Base-by-base conservation (phyloP, 805 yeast genomes). In the Hanseniaspora singularis region DNA sequence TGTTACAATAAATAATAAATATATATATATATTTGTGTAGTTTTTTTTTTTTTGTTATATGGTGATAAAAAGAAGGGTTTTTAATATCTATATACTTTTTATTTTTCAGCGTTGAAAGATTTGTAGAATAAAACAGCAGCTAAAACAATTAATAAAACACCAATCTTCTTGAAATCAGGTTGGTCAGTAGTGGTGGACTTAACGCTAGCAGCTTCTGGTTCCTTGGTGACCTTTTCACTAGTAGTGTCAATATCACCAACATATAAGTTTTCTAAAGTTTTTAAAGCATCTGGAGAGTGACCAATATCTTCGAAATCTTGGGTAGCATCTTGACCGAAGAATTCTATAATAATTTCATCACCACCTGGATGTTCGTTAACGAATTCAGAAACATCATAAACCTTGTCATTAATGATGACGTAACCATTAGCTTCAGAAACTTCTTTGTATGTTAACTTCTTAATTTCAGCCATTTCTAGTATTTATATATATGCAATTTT, bases 281-380 rank as follows among this genome's bases (percentile, higher is more conserved):
- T 92, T 55, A 79, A 77, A 33, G 99, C 97, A 55, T 88, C 96
- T 52, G 88, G 96, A 30, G 97, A 86, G 67, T 92, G 99, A 30
- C 99, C 99, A 61, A 92, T 88, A 57, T 89, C 96, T 7, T 79
- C 77, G 72, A 89, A 73, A 40, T 86, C 77, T 45, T 74, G 75
- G 9, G 96, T 84, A 49, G 87, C 88, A 61, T 86, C 95, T 50
- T 72, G 71, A 37, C 95, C 95, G 27, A 82, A 94, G 58, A 77
- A 72, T 55, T 84, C 94, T 42, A 75, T 64, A 49, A 85, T 68
- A 27, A 84, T 82, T 59, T 84, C 95, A 48, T 79, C 81, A 49
- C 95, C 95, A 59, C 95, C 95, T 22, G 81, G 81, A 59, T 76
- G 81, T 53, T 69, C 72, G 47, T 69, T 72, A 53, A 69, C 53